Conservation (phyloP, 345 rosid species). For the Garcia nutans region DNA sequence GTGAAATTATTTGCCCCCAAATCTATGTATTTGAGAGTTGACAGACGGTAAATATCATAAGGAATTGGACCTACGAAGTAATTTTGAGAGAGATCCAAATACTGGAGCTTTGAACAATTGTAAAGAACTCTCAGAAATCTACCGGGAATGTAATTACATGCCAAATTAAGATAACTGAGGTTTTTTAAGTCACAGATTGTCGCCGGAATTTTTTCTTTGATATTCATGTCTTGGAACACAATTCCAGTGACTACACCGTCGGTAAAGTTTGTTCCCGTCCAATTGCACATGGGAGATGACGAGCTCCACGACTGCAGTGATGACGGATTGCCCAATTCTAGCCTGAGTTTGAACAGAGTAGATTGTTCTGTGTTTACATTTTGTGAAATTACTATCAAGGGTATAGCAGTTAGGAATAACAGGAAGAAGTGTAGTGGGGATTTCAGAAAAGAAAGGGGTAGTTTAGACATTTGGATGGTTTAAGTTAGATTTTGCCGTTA, state of each 20-base stretch:
- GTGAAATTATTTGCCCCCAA: constrained; percentile 56
- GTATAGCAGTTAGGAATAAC: constrained; percentile 33
- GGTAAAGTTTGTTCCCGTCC: constrained; percentile 55
- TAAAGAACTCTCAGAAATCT: constrained; percentile 58
- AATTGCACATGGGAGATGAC: constrained; percentile 57
- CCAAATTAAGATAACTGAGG: constrained; percentile 43
- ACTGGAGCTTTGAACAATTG: constrained; percentile 56
- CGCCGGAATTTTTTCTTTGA: constrained; percentile 49
- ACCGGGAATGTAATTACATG: constrained; percentile 52
- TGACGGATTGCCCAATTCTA: constrained; percentile 54
- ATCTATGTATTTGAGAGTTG: constrained; percentile 47
- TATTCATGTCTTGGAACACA: constrained; percentile 28
- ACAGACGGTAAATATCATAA: constrained; percentile 49
- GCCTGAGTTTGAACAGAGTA: constrained; percentile 54
- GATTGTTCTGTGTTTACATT: constrained; percentile 31
- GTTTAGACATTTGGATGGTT: constrained; percentile 35
- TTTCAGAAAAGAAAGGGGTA: constrained; percentile 19
- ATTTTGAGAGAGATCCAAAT: constrained; percentile 64
- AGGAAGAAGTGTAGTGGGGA: constrained; percentile 9
- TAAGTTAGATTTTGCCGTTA: constrained; percentile 7
- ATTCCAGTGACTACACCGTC: constrained; percentile 47
- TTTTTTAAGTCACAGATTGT: constrained; percentile 64
- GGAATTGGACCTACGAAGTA: constrained; percentile 67
- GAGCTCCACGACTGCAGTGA: constrained; percentile 59
- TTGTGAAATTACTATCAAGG: constrained; percentile 53